Conservation (phyloP, 768 basidiomycete genomes). For the Russula foetens region DNA sequence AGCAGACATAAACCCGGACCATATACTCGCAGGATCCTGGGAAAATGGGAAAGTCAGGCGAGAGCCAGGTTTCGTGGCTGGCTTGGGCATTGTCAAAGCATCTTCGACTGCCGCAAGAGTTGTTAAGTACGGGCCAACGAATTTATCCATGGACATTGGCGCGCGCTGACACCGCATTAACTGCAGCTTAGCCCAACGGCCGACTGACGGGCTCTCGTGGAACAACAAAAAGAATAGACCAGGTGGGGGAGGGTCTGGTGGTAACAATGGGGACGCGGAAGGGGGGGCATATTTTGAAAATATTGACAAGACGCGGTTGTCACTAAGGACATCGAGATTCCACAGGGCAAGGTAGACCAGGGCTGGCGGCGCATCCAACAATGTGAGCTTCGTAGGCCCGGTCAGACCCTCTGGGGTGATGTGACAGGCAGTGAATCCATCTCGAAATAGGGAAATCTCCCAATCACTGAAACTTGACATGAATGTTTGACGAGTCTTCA, state of each 20-base stretch:
- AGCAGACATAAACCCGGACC: slow-evolving; percentile 40
- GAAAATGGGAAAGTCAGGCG: slow-evolving; percentile 25
- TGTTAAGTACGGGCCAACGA: slow-evolving; percentile 38
- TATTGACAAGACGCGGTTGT: slow-evolving; percentile 38
- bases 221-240: slow-evolving; percentile 53
- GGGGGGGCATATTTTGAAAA: slow-evolving; percentile 34
- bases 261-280: slow-evolving; percentile 41
- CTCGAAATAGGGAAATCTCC: slow-evolving; percentile 48
- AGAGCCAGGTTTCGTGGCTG: neutral
- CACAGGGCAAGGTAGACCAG: slow-evolving; percentile 54
- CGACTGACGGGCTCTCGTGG: slow-evolving; percentile 38
- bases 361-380: slow-evolving; percentile 41
- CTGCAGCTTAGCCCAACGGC: slow-evolving; percentile 53
- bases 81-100: slow-evolving; percentile 22
- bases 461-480: slow-evolving; percentile 56
- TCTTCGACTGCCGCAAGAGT: slow-evolving; percentile 34
- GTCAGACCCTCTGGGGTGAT: slow-evolving; percentile 19
- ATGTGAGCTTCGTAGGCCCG: slow-evolving; percentile 16
- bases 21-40: slow-evolving; percentile 38
- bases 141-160: slow-evolving; percentile 43
- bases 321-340: slow-evolving; percentile 49
- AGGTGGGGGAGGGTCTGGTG: slow-evolving; percentile 48
- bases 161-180: slow-evolving; percentile 28
- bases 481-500: slow-evolving; percentile 45
- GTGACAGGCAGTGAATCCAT: slow-evolving; percentile 33